These are phyloP conservation scores for Tetracladium marchalianum DNA, from an alignment of 495 filamentous ascomycete genomes.

Conservation along the genomic window DNA sequence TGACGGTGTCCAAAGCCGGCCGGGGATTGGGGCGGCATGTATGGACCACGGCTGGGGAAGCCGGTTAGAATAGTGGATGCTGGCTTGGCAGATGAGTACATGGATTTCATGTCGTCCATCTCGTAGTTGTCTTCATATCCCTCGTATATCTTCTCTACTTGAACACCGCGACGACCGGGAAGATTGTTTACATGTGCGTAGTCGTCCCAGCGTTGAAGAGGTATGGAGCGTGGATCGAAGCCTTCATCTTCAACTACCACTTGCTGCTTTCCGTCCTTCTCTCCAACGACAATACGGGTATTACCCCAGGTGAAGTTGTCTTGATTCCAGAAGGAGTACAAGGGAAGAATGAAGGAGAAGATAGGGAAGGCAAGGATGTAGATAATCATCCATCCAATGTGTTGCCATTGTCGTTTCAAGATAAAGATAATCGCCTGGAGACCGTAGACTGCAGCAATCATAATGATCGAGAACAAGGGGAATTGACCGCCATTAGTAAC, in stretches of 20 bases:
- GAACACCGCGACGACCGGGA: constrained; percentile 74
- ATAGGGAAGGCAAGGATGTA: constrained; percentile 91
- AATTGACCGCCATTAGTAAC: constrained; percentile 65
- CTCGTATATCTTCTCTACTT: constrained; percentile 54
- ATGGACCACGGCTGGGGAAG: constrained; percentile 60
- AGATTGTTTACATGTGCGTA: constrained; percentile 88
- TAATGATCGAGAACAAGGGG: constrained; percentile 76
- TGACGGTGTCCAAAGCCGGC: constrained; percentile 50
- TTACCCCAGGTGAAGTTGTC: constrained; percentile 99
- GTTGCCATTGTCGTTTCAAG: constrained; percentile 92
- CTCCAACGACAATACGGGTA: constrained; percentile 91
- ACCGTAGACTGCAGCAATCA: constrained; percentile 88
- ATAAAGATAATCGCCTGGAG: constrained; percentile 95
- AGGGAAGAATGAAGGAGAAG: constrained; percentile 80
- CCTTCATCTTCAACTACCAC: constrained; percentile 78
- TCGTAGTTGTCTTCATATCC: constrained; percentile 70
- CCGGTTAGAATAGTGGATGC: constrained; percentile 87
- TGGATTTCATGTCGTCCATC: constrained; percentile 95
- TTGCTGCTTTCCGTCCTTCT: constrained; percentile 81
- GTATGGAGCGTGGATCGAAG: constrained; percentile 86
- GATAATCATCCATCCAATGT: constrained; percentile 98
- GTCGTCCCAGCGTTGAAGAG: constrained; percentile 93
- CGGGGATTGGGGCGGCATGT: constrained; percentile 75
- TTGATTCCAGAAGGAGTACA: constrained; percentile 99
- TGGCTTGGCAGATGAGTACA: constrained; percentile 91